phyloP scores from a whole-genome alignment of 2,329 filamentous ascomycete genomes.

The Sporothrix pseudoabietina region DNA sequence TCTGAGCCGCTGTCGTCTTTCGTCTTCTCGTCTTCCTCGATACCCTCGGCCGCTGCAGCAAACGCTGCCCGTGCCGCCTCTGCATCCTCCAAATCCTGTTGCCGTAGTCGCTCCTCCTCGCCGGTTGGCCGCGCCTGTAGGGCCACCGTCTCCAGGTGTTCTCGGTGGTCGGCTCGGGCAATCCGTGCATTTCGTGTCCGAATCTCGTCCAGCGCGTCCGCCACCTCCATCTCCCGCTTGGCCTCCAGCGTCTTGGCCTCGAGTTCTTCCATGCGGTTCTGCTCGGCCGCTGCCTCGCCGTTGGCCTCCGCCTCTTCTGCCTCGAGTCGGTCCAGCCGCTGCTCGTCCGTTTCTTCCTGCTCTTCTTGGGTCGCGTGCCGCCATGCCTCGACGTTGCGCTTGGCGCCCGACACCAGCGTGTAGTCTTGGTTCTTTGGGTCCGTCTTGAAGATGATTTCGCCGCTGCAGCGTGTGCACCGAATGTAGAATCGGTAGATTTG shows the following conservation, averaged over 20 bases:
- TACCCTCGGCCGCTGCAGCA: conserved; percentile 46
- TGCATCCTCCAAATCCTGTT: conserved; percentile 79
- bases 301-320: conserved; percentile 64
- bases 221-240: conserved; percentile 93
- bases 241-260: conserved; percentile 93
- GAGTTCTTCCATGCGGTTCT: conserved; percentile 91
- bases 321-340: conserved; percentile 82
- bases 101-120: conserved; percentile 63
- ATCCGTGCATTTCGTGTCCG: conserved; percentile 86
- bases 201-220: conserved; percentile 94
- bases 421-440: conserved; percentile 93
- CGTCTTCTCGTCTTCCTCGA: conserved; percentile 51
- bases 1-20: background rate
- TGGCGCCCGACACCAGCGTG: conserved; percentile 73
- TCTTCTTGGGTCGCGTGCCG: conserved; percentile 49
- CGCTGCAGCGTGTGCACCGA: conserved; percentile 80
- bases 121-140: conserved; percentile 54
- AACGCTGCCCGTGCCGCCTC: conserved; percentile 82
- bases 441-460: conserved; percentile 89
- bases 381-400: conserved; percentile 94
- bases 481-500: conserved; percentile 90
- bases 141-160: conserved; percentile 59
- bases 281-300: conserved; percentile 56
- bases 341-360: conserved; percentile 78
- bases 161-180: conserved; percentile 72